Conservation (phyloP, 2,329 filamentous ascomycete species). For the Colletotrichum eremochloae region DNA sequence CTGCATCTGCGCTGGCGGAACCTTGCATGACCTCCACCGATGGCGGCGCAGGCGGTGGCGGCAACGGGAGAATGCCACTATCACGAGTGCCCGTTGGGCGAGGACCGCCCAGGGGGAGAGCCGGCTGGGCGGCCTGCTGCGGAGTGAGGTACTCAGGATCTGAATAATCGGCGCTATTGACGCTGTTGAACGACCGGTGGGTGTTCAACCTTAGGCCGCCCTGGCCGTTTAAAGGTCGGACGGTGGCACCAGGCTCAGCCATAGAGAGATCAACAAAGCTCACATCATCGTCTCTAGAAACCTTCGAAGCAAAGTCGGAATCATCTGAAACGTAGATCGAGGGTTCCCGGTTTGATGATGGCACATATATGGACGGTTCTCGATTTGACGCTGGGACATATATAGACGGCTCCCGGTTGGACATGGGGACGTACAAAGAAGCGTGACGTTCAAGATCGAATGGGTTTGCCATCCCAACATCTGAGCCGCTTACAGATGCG, state of each 20-base stretch:
- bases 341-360: constrained; percentile 62
- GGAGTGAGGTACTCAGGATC: constrained; percentile 46
- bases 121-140: constrained; percentile 48
- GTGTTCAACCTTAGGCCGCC: constrained; percentile 37
- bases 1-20: constrained; percentile 63
- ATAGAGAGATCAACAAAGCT: constrained; percentile 52
- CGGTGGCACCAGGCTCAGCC: constrained; percentile 40
- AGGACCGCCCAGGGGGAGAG: constrained; percentile 41
- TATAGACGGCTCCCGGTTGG: constrained; percentile 68
- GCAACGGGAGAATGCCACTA: constrained; percentile 46
- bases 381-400: constrained; percentile 64
- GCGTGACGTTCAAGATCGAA: constrained; percentile 75
- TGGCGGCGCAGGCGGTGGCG: constrained; percentile 60
- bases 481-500: constrained; percentile 68
- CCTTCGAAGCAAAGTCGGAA: constrained; percentile 60
- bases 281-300: constrained; percentile 46
- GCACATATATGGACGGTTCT: constrained; percentile 72
- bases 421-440: constrained; percentile 63
- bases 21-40: constrained; percentile 68
- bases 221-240: constrained; percentile 28
- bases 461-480: constrained; percentile 67
- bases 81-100: constrained; percentile 22
- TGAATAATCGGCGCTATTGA: constrained; percentile 43
- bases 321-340: constrained; percentile 74
- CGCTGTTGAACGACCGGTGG: constrained; percentile 41